Conservation (phyloP, 257 asterid genomes). For the Solanum lycopersicoides region DNA sequence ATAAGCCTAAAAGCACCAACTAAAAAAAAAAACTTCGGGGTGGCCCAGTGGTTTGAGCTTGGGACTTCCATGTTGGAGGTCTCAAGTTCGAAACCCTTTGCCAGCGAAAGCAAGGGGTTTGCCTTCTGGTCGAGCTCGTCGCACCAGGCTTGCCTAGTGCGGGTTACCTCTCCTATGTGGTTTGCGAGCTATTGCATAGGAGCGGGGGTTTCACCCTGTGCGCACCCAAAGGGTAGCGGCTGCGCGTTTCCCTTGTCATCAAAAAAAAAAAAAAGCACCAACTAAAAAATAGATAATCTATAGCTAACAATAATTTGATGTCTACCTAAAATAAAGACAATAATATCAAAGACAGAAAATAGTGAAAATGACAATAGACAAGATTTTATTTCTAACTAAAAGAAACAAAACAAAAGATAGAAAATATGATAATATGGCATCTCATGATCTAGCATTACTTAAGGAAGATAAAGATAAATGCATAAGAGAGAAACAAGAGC, state of each 20-base stretch:
- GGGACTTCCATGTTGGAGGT: too few relatives aligned
- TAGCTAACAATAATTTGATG: background rate
- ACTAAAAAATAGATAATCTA: background rate
- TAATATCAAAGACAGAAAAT: background rate
- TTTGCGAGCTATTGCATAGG: too few relatives aligned
- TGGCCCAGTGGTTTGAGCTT: too few relatives aligned
- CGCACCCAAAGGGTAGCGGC: too few relatives aligned
- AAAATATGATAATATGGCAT: background rate
- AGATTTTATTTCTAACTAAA: background rate
- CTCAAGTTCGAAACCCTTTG: too few relatives aligned
- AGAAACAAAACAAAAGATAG: background rate
- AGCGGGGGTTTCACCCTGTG: too few relatives aligned
- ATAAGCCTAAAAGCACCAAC: background rate
- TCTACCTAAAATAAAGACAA: background rate
- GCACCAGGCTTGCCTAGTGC: too few relatives aligned
- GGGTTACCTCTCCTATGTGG: too few relatives aligned
- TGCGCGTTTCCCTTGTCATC: too few relatives aligned
- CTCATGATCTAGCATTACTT: background rate
- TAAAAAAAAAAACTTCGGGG: background rate
- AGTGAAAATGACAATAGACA: background rate
- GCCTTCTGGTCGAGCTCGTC: too few relatives aligned
- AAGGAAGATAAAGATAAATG: background rate
- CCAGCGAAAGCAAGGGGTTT: too few relatives aligned
- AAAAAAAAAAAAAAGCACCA: background rate
- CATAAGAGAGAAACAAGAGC: background rate